Conservation (phyloP, 2,329 filamentous ascomycete genomes). For the Colletotrichum karsti region DNA sequence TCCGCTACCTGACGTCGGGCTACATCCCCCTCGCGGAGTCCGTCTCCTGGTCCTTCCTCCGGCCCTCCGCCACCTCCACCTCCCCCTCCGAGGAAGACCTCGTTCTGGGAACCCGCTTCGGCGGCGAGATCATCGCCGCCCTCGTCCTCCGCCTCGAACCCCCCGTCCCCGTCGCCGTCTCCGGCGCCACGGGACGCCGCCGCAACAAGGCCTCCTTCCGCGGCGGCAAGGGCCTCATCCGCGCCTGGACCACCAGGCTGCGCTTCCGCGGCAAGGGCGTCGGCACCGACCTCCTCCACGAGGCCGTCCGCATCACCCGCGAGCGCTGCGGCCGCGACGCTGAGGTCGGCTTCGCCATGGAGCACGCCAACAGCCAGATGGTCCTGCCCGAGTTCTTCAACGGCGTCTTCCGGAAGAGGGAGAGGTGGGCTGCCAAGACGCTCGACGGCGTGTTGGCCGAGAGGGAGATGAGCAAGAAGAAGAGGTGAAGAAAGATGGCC, state of each 20-base stretch:
- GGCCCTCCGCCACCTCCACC: constrained; percentile 39
- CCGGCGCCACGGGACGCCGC: constrained; percentile 38
- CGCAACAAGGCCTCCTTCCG: constrained; percentile 50
- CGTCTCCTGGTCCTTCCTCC: constrained; percentile 70
- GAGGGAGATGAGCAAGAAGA: constrained; percentile 56
- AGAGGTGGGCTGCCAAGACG: constrained; percentile 63
- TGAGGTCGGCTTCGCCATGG: constrained; percentile 75
- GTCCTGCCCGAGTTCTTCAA: constrained; percentile 72
- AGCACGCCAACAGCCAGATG: constrained; percentile 79
- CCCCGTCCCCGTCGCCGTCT: constrained; percentile 32
- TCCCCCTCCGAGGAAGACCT: constrained; percentile 56
- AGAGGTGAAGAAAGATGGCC: constrained; percentile 48
- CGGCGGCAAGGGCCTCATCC: constrained; percentile 75
- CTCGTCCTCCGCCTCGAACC: constrained; percentile 73
- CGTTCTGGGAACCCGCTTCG: constrained; percentile 73
- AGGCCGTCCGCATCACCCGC: constrained; percentile 74
- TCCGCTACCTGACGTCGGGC: constrained; percentile 66
- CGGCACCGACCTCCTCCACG: constrained; percentile 76
- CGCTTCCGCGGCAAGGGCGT: constrained; percentile 77
- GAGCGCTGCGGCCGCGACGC: constrained; percentile 74
- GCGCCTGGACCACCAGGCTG: constrained; percentile 82
- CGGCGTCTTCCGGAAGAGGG: constrained; percentile 64
- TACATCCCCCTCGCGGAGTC: constrained; percentile 72
- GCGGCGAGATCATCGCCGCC: constrained; percentile 74
- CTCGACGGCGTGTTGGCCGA: constrained; percentile 60